Conservation (phyloP, 768 basidiomycete genomes). For the Pholiota molesta region DNA sequence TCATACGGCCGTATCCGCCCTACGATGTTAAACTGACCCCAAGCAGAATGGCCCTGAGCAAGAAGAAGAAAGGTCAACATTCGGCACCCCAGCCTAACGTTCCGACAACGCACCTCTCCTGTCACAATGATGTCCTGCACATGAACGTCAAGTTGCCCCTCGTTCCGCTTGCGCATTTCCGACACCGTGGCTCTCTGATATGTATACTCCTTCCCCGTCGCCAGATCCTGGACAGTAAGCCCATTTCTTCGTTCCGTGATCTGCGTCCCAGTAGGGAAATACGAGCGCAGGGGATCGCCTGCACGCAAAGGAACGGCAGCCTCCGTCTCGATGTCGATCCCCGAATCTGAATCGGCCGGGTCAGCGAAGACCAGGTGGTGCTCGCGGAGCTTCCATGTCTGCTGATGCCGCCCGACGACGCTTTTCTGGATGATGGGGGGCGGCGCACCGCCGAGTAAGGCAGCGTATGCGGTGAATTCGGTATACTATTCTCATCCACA, state of each 20-base stretch:
- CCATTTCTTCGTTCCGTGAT: conserved; percentile 52
- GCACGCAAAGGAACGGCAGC: conserved; percentile 43
- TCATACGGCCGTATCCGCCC: conserved; percentile 83
- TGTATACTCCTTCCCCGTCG: conserved; percentile 28
- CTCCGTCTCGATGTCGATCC: conserved; percentile 34
- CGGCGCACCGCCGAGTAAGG: conserved; percentile 68
- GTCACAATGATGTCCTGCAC: conserved; percentile 68
- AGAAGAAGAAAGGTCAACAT: conserved; percentile 6
- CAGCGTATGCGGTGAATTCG: conserved; percentile 84
- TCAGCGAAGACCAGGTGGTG: conserved; percentile 55
- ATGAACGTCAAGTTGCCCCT: conserved; percentile 18
- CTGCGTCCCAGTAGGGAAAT: conserved; percentile 49
- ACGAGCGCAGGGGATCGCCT: conserved; percentile 65
- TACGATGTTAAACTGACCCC: conserved; percentile 83
- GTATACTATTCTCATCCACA: conserved; percentile 54
- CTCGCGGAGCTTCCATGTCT: conserved; percentile 88
- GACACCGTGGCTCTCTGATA: conserved; percentile 32
- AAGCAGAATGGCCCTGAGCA: conserved; percentile 82
- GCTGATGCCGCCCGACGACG: conserved; percentile 79
- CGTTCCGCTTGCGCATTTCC: conserved; percentile 13
- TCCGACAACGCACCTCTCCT: conserved; percentile 59
- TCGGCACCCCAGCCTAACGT: background rate
- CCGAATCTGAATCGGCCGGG: conserved; percentile 31
- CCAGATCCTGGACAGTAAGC: conserved; percentile 50
- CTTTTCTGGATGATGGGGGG: conserved; percentile 72